Evolutionary conservation across 345 rosid genomes (phyloP), one percentile per base, ranked within the genome.

Genomic region (Lepidium africanum): DNA sequence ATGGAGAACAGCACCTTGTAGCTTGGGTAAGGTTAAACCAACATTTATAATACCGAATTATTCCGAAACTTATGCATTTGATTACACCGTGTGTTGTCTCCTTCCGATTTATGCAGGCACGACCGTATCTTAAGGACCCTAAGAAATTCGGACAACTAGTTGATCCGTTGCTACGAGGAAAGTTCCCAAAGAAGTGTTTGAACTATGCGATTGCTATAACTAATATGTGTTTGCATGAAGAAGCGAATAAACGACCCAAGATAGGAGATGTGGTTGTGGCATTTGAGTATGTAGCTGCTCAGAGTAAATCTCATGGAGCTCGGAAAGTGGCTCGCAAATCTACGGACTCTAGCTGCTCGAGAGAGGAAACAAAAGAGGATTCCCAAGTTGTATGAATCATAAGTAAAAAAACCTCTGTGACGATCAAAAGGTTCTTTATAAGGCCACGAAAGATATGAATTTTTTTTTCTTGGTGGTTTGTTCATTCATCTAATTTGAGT

Each of bases 161-260:
- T 9, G 99, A 94, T 65, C 99, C 99, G 36, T 68, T 75, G 52
- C 59, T 94, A 50, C 83, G 77, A 40, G 97, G 97, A 42, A 63
- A 65, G n/a, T 89, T 75, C 63, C 84, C 98, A 32, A 84, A 83
- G 9, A 91, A 82, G 37, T 87, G 92, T 78, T 82, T 94, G 72
- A 90, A 79, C 74, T 87, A 94, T 45, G 91, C 94, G 30, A 77
- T 94, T 38, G 91, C 99, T 23, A 78, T 94, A 47, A 81, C 96
- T 1, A 84, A 87, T 30, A 91, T 94, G 99, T 94, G 99, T 74
- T 81, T 94, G 13, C 82, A 86, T 12, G 97, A 94, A 71, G 95
- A 94, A 76, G 91, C 97, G 2, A 77, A 72, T 57, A 79, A 73
- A 37, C 86, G 97, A 25, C 99, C 99, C 1, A 80, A 85, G 7